Evolutionary conservation across 2,329 filamentous ascomycete genomes (phyloP), one percentile per base, ranked within the genome.

Genomic region (Thelonectria blattea): DNA sequence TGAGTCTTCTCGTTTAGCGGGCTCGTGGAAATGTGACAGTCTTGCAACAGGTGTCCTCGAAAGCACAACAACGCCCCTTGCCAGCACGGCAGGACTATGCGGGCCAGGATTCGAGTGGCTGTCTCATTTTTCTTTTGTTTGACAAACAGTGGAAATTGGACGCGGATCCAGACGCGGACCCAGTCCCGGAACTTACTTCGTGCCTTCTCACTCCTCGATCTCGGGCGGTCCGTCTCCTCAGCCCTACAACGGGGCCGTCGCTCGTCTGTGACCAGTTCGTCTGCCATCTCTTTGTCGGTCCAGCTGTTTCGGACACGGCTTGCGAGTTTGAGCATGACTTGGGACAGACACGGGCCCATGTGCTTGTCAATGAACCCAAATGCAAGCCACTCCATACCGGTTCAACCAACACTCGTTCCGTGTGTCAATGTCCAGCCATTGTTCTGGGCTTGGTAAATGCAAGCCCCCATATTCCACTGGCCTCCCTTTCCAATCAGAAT

Each of bases 341-440:
- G 54, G 46, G 60, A 65, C 54, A 58, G 49, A 59, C 61, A 50
- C 56, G 32, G 30, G 43, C 43, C 43, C 43, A 50, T 24, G 56
- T 49, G 52, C 60, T 64, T 27, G 51, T 51, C 43, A 41, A 27
- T 43, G 52, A 62, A 65, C 52, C 56, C 54, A 70, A 62, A 70
- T 63, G 54, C 62, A 66, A 59, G 67, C 68, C 66, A 68, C 47
- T 43, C 17, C 66, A 66, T 65, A 58, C 65, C 58, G 51, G 54
- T 17, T 45, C 54, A 61, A 42, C 58, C 58, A 66, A 65, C 62
- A 54, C 39, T 56, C 54, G 43, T 59, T 22, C 32, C 17, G 37
- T 48, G 49, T 20, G 52, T 47, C 55, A 45, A 55, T 52, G 43
- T 54, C 37, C 22, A 42, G 47, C 22, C 49, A 61, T 63, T 62